These are phyloP conservation scores for Penicillium alfredii DNA, from an alignment of 495 filamentous ascomycete genomes.

Conservation along the genomic window DNA sequence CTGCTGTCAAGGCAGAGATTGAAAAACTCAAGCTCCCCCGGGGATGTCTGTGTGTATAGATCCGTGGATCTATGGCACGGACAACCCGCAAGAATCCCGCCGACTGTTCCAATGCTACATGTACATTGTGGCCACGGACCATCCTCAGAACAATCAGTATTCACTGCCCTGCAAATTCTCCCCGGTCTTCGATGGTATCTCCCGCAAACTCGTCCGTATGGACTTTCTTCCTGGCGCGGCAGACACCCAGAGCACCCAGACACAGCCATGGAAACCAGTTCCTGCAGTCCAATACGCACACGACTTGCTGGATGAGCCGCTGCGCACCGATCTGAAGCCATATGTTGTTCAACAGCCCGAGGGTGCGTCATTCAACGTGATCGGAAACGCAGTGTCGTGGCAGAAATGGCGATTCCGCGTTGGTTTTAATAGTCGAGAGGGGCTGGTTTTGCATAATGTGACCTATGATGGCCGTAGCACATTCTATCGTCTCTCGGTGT, in stretches of 20 bases:
- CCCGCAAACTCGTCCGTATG: conserved; percentile 55
- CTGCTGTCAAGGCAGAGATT: conserved; percentile 38
- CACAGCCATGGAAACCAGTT: conserved; percentile 45
- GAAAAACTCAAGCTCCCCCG: conserved; percentile 38
- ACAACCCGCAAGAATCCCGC: conserved; percentile 31
- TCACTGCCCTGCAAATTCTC: conserved; percentile 71
- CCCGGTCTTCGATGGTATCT: conserved; percentile 63
- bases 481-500: conserved; percentile 68
- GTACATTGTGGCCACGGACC: conserved; percentile 34
- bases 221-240: conserved; percentile 40
- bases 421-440: conserved; percentile 60
- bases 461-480: conserved; percentile 64
- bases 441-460: conserved; percentile 57
- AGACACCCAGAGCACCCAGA: conserved; percentile 25
- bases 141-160: conserved; percentile 63
- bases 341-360: conserved; percentile 72
- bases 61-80: conserved; percentile 43
- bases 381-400: conserved; percentile 44
- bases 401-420: conserved; percentile 67
- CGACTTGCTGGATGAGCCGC: conserved; percentile 31
- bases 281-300: conserved; percentile 47
- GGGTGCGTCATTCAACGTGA: conserved; percentile 60
- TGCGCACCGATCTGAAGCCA: conserved; percentile 64
- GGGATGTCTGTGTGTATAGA: conserved; percentile 39
- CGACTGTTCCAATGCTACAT: conserved; percentile 43